Evolutionary conservation across 192 early-diverging fungal species (phyloP), one percentile per base, ranked within the genome.

Genomic region (Coemansia sp.): DNA sequence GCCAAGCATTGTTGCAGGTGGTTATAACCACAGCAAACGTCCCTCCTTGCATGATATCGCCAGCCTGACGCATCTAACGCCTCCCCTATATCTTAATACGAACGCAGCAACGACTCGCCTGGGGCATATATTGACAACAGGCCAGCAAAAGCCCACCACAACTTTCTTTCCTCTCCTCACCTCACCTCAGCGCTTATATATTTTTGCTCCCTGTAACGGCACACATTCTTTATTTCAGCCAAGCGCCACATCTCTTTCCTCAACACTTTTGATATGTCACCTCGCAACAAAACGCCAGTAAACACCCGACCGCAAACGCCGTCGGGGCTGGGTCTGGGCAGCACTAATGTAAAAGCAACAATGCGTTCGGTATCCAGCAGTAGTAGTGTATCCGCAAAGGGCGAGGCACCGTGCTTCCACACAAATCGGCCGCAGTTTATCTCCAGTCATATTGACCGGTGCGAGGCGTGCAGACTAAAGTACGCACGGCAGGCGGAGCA

Each of bases 341-440:
- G 46, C 49, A 71, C 56, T 48, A 72, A 53, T 34, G 59, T 34
- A 14, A 59, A 55, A 1, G 62, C 60, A 3, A 52, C 66, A 17
- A 44, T 46, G 24, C 76, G 76, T 17, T 78, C 76, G 31, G 67
- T 78, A 37, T 79, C 76, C 8, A 70, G 67, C 37, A 69, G 67
- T 70, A 79, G 76, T 54, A 70, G 66, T 54, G 25, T 61, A 26
- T 69, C 73, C 21, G 59, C 58, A 17, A 68, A 71, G 60, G 69
- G 66, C 55, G 54, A 60, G 8, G 68, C 73, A 11, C 78, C 78
- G 54, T 81, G 78, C 55, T 75, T 81, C 21, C 78, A 81, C 52
- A 81, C 78, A 11, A 81, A 64, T 12, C 56, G 73, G 17, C 78
- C 78, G 52, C 73, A 81, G 73, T 75, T 81, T 52, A 81, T 81